Evolutionary conservation across 192 early-diverging fungal species (phyloP).

Genomic region (Rhizophagus clarus): DNA sequence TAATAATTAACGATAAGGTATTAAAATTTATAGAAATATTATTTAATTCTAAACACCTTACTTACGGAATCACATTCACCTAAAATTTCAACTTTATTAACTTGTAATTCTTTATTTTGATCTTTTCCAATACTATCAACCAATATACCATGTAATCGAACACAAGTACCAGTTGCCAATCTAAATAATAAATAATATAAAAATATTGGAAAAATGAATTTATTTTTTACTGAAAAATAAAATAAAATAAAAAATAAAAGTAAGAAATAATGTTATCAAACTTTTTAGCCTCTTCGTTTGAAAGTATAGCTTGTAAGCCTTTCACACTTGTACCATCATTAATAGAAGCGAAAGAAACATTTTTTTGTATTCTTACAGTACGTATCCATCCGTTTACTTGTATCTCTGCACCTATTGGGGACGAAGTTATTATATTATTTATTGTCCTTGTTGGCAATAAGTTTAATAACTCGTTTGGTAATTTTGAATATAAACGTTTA

Average conservation of each 20-base stretch:
- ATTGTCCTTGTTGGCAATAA: constrained; percentile 34
- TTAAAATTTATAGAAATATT: not conserved
- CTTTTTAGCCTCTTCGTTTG: constrained; percentile 54
- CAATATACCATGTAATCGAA: constrained; percentile 70
- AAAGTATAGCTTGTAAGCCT: constrained; percentile 72
- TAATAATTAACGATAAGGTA: constrained; percentile 31
- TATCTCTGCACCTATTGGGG: constrained; percentile 42
- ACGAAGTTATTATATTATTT: constrained; percentile 35
- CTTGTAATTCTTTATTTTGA: constrained; percentile 74
- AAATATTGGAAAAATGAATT: constrained; percentile 21
- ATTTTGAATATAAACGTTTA: not conserved
- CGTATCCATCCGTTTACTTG: constrained; percentile 79
- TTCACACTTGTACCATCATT: constrained; percentile 73
- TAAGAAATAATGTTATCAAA: constrained; percentile 32
- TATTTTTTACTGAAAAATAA: not conserved
- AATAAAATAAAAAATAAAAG: not conserved
- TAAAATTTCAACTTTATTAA: constrained; percentile 51
- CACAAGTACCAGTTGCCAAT: constrained; percentile 71
- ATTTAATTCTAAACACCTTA: not conserved
- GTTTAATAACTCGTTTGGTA: not conserved
- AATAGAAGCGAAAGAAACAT: constrained; percentile 74
- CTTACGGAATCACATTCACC: constrained; percentile 61
- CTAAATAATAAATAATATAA: constrained; percentile 28
- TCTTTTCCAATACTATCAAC: constrained; percentile 68
- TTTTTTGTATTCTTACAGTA: constrained; percentile 79